Percentiles rank a stretch among this genome's conserved stretches.
Conservation (phyloP, 73 alveolate species). For the Paramecium sonneborni region DNA sequence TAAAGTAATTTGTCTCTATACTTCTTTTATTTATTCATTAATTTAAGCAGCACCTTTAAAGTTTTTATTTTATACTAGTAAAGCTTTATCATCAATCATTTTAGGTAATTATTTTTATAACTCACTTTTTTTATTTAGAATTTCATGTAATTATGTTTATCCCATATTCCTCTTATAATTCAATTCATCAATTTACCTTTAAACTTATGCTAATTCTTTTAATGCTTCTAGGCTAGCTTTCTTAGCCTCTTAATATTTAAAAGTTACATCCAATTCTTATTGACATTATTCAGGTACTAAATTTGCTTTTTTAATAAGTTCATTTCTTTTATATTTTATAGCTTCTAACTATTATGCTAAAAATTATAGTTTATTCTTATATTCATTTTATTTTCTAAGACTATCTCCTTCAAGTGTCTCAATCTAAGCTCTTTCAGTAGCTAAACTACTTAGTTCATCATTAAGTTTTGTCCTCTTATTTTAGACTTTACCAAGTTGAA, state of each 20-base stretch:
- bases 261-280: not conserved
- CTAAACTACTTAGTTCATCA: not conserved
- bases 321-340: not conserved
- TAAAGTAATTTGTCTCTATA: not conserved
- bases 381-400: not conserved
- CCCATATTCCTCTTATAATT: conserved; percentile 55
- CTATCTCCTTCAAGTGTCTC: not conserved
- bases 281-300: not conserved
- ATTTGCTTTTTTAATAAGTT: not conserved
- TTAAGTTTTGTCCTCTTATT: not conserved
- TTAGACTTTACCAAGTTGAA: not conserved
- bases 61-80: conserved; percentile 2
- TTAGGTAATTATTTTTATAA: not conserved
- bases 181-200: conserved; percentile 34
- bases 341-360: not conserved
- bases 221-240: not conserved
- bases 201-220: not conserved
- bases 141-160: not conserved
- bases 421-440: not conserved
- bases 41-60: conserved; percentile 41
- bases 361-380: not conserved
- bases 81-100: conserved; percentile 48
- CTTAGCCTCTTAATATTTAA: not conserved
- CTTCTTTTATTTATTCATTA: conserved; percentile 50
- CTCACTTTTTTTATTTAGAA: conserved; percentile 35